Conservation (phyloP, 1,284 basidiomycete genomes). For the Moesziomyces antarcticus region DNA sequence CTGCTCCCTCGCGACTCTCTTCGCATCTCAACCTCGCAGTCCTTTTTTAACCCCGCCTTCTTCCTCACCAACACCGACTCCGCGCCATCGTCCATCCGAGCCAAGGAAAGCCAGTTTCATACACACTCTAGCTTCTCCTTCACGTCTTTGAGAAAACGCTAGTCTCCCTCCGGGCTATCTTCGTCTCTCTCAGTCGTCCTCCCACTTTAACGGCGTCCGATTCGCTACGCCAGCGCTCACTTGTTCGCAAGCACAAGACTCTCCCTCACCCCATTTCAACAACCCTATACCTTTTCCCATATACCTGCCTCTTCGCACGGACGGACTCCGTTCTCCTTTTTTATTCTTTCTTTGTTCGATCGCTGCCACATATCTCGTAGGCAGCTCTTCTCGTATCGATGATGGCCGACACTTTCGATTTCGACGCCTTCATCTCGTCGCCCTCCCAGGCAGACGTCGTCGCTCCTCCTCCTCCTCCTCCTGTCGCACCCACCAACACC, state of each 20-base stretch:
- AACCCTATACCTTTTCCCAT: conserved; percentile 15
- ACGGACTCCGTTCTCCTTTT: conserved; percentile 1
- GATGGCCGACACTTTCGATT: conserved; percentile 52
- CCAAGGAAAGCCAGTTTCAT: conserved; percentile 7
- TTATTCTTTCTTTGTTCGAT: neutral
- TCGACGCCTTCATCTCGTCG: conserved; percentile 55
- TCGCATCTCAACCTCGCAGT: conserved; percentile 14
- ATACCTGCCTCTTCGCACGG: conserved; percentile 9
- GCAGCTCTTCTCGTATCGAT: conserved; percentile 16
- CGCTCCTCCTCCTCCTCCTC: neutral
- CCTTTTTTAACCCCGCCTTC: neutral
- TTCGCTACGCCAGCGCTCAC: conserved; percentile 49
- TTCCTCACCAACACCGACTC: neutral
- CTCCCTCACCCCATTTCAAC: neutral
- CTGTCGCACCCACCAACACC: conserved; percentile 12
- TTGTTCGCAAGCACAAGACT: conserved; percentile 10
- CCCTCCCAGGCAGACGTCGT: conserved; percentile 38
- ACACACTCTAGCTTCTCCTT: conserved; percentile 8
- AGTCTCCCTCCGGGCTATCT: neutral
- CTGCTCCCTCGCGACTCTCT: conserved; percentile 24
- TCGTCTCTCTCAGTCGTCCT: conserved; percentile 13
- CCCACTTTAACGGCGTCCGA: conserved; percentile 31
- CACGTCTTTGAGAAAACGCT: conserved; percentile 1
- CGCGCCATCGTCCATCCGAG: conserved; percentile 18
- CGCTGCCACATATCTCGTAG: conserved; percentile 8